Evolutionary conservation across 169 alveolate genomes (phyloP).

Genomic region (Eimeria brunetti): DNA sequence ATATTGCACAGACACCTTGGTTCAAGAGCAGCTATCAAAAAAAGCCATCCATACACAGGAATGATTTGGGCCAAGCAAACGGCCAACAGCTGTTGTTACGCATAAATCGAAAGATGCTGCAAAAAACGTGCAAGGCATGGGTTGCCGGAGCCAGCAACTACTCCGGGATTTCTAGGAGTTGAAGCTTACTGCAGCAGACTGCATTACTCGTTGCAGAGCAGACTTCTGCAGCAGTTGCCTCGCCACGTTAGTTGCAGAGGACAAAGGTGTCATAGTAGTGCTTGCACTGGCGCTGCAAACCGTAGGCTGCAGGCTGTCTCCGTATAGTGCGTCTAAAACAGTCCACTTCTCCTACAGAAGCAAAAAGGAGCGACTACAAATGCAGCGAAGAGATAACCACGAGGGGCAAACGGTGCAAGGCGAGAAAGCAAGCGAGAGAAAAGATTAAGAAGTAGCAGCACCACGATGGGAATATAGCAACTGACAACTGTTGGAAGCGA

Average conservation of each 20-base stretch:
- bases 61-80: not conserved
- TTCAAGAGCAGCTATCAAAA: not conserved
- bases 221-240: slow-evolving; percentile 71
- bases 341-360: slow-evolving; percentile 49
- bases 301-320: slow-evolving; percentile 54
- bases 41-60: not conserved
- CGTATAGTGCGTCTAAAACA: slow-evolving; percentile 38
- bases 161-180: not conserved
- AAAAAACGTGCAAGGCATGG: not conserved
- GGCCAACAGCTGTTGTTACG: not conserved
- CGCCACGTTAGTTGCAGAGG: slow-evolving; percentile 76
- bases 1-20: not conserved
- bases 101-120: not conserved
- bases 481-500: slow-evolving; percentile 55
- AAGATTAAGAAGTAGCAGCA: not conserved
- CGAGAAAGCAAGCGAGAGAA: no score
- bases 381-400: not conserved
- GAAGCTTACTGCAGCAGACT: slow-evolving; percentile 67
- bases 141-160: not conserved
- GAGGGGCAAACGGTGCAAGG: not conserved
- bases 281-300: slow-evolving; percentile 10
- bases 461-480: not conserved
- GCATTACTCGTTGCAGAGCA: slow-evolving; percentile 65
- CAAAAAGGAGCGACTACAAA: not conserved
- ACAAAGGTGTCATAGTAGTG: slow-evolving; percentile 15